Base-by-base conservation (phyloP, 1,139 yeast genomes). In the Blastobotrys elegans region DNA sequence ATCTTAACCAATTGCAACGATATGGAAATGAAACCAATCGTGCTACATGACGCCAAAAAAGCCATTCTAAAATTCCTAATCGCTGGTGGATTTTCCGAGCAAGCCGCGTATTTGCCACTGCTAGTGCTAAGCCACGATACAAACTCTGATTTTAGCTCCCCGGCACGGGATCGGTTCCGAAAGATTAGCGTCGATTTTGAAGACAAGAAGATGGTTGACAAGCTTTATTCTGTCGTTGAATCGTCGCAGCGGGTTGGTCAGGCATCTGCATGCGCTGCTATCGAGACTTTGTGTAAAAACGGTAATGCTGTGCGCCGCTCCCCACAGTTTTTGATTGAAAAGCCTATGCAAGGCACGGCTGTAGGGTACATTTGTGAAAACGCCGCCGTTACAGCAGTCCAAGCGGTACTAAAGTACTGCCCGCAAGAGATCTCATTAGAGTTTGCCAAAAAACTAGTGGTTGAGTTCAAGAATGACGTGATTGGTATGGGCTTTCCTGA, bases 121-220 rank as follows among this genome's bases (percentile, higher is more conserved):
- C 61, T 85, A n/a, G 69, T 84, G 27, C 95, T 87, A 0, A 72
- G 85, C 1, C 72, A 77, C 14, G 95, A 86, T 58, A 62, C 77
- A 0, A 72, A 77, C 10, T 74, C 84, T 0, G 63, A 71, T 1
- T 71, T 84, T 3, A 72, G 76, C 20, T 79, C 79, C 35, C 57
- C 69, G 0, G 79, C 53, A 18, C 22, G 13, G 26, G 40, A 34
- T n/a, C 26, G 44, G 17, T 46, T 30, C 38, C 34, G 24, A 34
- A 18, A 27, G 18, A 18, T 24, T 10, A 16, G 33, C 8, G 27
- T 27, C 16, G 27, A 30, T n/a, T 4, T 30, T 4, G 42, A 43
- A n/a, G 41, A 43, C 16, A 29, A 24, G 4, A 24, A 51, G 0
- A 65, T 79, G 24, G 71, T 84, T 2, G 58, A 70, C 14, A 59